Base-by-base conservation (phyloP, 495 filamentous ascomycete genomes). In the Aspergillus incahuasiensis region DNA sequence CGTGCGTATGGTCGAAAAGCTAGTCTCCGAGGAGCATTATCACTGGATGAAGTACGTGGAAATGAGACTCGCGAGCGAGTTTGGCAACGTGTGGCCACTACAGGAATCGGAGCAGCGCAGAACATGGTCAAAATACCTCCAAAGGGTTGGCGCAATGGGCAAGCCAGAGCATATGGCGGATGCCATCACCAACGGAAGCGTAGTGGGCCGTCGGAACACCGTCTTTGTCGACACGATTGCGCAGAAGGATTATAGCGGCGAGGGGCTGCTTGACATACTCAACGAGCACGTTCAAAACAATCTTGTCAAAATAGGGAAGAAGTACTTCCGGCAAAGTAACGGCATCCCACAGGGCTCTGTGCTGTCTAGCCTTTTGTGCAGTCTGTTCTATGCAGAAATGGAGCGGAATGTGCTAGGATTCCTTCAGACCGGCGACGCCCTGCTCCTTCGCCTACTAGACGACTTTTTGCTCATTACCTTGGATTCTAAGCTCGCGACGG, bases 281-380 rank as follows among this genome's bases (percentile, higher is more conserved):
- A 69, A 83, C 6, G 81, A 90, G 46, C 94, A 98, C 64, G 81
- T 97, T 11, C 75, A 82, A 40, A 78, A 82, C 35, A 97, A 97
- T 62, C 74, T 96, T 25, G 82, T 97, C 67, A 91, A 88, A 59
- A 86, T 97, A 48, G 92, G 90, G 21, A 92, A 92, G 74, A 89
- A 86, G 49, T 94, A 85, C 70, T 97, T 90, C 63, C 82, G 90
- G 12, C 94, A 97, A 62, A 91, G 86, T 62, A 75, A 80, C 30
- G 94, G 94, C 13, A 96, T 98, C 20, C 91, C 94, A 0, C 94
- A 98, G 68, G 94, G 94, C 34, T 96, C 91, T 0, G 79, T 96
- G 0, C 64, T 98, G 21, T 96, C 91, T 9, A 87, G 82, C 46
- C 74, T 90, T 28, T 77, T 98, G 0, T 97, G 95, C 78, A 97